Evolutionary conservation across 257 asterid genomes (phyloP).

Genomic region (Buddleja alternifolia): DNA sequence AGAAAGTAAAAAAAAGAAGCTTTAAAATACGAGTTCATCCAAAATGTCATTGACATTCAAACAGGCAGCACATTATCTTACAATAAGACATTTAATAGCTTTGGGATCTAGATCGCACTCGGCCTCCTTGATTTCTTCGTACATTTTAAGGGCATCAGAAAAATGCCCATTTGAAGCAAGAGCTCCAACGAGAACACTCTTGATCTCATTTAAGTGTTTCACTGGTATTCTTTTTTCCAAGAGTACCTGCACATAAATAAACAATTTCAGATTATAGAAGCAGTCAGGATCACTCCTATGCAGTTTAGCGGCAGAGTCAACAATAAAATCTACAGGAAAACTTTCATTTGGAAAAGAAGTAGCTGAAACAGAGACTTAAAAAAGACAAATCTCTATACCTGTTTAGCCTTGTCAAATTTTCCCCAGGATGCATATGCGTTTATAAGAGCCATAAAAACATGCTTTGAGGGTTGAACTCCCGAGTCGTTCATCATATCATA

Average conservation of each 20-base stretch:
- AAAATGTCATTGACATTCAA: background rate
- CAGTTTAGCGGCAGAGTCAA: constrained; percentile 2
- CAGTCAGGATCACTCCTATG: constrained; percentile 3
- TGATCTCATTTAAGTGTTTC: constrained; percentile 63
- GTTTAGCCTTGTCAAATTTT: constrained; percentile 68
- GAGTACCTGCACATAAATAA: constrained; percentile 54
- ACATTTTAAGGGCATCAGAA: constrained; percentile 68
- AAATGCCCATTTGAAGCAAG: constrained; percentile 84
- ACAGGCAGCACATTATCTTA: constrained; percentile 44
- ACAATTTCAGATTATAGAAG: constrained; percentile 22
- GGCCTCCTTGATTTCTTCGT: constrained; percentile 64
- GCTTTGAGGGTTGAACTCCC: constrained; percentile 61
- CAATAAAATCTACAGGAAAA: constrained; percentile 9
- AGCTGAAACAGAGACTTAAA: constrained; percentile 22
- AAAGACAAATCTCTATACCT: constrained; percentile 48
- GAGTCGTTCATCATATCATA: constrained; percentile 55
- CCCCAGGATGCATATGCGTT: constrained; percentile 89
- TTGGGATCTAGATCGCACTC: constrained; percentile 61
- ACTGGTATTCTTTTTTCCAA: constrained; percentile 47
- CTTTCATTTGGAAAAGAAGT: constrained; percentile 12
- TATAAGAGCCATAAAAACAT: constrained; percentile 73
- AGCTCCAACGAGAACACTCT: constrained; percentile 74
- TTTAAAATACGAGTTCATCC: background rate
- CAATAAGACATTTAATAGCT: constrained; percentile 69
- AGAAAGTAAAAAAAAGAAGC: no score